Evolutionary conservation across 345 rosid genomes (phyloP), one percentile per base, ranked within the genome.

Genomic region (Aurinia saxatilis): DNA sequence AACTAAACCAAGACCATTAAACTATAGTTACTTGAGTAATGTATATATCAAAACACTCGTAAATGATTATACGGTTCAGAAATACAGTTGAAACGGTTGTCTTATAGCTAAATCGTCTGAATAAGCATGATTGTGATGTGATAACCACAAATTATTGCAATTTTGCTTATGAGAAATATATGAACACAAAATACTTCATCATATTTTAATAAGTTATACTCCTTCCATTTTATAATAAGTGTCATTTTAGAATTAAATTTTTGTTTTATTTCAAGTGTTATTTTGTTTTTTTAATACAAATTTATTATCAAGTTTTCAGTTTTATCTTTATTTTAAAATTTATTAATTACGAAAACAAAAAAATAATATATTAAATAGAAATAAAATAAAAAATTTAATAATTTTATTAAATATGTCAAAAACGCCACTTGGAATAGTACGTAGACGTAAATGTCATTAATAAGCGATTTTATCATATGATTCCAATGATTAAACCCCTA

Each of bases 61-160:
- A 45, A 9, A 51, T 8, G 37, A 34, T 33, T 5, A 42, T 51
- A 42, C n/a, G 60, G 17, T 61, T 11, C 18, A 12, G 7, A 47
- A 54, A 46, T 29, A 55, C 57, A 70, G 68, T 62, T 55, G 37
- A 63, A 45, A 70, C 74, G 12, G 63, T 69, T 62, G 68, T 38
- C 64, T n/a, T 47, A 11, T 51, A 50, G 37, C 40, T 42, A 31
- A 7, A 58, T 50, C 65, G 60, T 59, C 16, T 40, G 60, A 31
- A 40, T 31, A 67, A 25, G 25, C 7, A 4, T 8, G 73, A 70
- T 55, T 4, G 46, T 39, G 74, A 70, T 55, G 74, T 63, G 45
- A 14, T 39, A 69, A 50, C 74, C 52, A 70, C 10, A 55, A 39
- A 15, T 30, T 29, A 33, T 13, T 44, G 56, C 62, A 70, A 53